Evolutionary conservation across 495 filamentous ascomycete genomes (phyloP), one percentile per base, ranked within the genome.

Genomic region (Aspergillus conjunctus): DNA sequence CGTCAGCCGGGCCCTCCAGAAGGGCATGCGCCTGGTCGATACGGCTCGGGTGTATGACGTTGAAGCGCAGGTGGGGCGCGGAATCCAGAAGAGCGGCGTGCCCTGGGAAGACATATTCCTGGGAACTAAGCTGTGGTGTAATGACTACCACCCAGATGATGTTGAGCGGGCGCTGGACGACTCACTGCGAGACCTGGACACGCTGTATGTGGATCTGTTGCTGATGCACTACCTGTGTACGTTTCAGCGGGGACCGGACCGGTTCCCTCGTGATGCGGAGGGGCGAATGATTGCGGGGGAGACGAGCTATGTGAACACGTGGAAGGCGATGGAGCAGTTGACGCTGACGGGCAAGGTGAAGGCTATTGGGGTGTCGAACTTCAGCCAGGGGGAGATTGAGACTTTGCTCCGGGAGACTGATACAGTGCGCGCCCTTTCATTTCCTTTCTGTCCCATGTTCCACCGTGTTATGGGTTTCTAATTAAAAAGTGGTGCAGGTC

Each of bases 311-410:
- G 54, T 67, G 17, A 51, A 82, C 61, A 87, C 83, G 8, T 88
- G 79, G 71, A 81, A 79, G 51, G 81, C 81, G 3, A 88, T 91
- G 87, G 85, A 90, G 62, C 76, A 79, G 53, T 66, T 83, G 5
- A 69, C 77, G 3, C 69, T 75, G 49, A 74, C 77, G 14, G 84
- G 85, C 31, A 87, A 85, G 66, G 71, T 77, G 31, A 81, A 71
- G 60, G 84, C 77, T 7, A 90, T 94, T 66, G 90, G 90, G 3
- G 83, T 93, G 15, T 89, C 87, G 64, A 93, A 92, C 74, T 91
- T 91, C 73, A 26, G 26, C 26, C 26, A 26, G 5, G 26, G 26
- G 5, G 26, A 26, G 26, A 26, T 26, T 5, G 26, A 26, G 26
- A 26, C 26, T 26, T 5, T 26, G 26, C 26, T 26, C 26, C 26